phyloP scores from a whole-genome alignment of 2,329 filamentous ascomycete genomes.

The Colletotrichum agaves region DNA sequence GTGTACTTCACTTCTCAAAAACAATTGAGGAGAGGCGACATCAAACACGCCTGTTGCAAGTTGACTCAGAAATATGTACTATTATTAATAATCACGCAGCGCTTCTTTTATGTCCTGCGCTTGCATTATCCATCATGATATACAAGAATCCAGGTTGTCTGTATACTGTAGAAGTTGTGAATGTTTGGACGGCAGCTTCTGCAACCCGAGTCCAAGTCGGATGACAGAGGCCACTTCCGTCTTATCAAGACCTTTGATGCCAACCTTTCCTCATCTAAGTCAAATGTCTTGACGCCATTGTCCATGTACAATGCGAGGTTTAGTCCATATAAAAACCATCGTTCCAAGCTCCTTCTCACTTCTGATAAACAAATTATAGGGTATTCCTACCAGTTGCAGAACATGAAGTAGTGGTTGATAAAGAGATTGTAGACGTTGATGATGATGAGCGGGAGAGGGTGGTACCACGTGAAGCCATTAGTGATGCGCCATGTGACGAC shows the following conservation, averaged over 20 bases:
- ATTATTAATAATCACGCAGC: background rate
- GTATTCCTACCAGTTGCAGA: constrained; percentile 44
- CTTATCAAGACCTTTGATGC: background rate
- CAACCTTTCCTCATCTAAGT: constrained; percentile 11
- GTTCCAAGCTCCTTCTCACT: background rate
- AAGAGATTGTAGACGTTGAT: constrained; percentile 53
- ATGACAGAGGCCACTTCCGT: constrained; percentile 21
- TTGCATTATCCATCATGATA: constrained; percentile 5
- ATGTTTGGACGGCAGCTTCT: background rate
- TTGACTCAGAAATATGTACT: constrained; percentile 1
- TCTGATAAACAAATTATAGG: background rate
- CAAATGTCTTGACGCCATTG: constrained; percentile 25
- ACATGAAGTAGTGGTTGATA: constrained; percentile 52
- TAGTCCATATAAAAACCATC: constrained; percentile 15
- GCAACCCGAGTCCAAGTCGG: background rate
- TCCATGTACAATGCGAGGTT: constrained; percentile 24
- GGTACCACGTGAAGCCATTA: constrained; percentile 51
- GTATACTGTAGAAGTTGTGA: constrained; percentile 28
- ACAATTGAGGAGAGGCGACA: too few relatives aligned
- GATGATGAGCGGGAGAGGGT: constrained; percentile 51
- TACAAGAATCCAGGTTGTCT: constrained; percentile 18
- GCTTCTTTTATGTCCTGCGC: background rate
- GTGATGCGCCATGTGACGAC: constrained; percentile 49
- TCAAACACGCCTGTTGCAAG: too few relatives aligned
- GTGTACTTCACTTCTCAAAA: too few relatives aligned